A percentile compares a stretch with the other conserved stretches of the same genome.
phyloP scores from a whole-genome alignment of 805 yeast species.

The Kluyveromyces wickerhamii region DNA sequence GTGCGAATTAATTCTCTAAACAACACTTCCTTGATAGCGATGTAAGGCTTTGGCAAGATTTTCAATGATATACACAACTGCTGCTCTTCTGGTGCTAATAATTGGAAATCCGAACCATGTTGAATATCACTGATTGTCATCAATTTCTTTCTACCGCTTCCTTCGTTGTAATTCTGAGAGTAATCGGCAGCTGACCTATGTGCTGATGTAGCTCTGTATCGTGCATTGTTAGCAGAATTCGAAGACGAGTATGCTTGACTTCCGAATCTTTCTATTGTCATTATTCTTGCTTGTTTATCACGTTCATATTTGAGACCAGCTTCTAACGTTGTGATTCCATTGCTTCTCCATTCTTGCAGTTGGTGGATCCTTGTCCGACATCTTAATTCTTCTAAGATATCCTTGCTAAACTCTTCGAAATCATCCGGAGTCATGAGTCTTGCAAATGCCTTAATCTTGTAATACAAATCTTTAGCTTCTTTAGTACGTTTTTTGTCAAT shows the following conservation, averaged over 20 bases:
- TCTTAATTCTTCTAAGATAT: constrained; percentile 67
- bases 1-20: constrained; percentile 81
- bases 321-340: constrained; percentile 80
- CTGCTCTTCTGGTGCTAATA: constrained; percentile 83
- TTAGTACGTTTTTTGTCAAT: constrained; percentile 78
- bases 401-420: constrained; percentile 65
- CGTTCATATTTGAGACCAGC: constrained; percentile 81
- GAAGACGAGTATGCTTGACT: constrained; percentile 20
- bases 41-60: constrained; percentile 85
- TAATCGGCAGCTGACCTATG: constrained; percentile 24
- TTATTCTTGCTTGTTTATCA: constrained; percentile 65
- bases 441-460: constrained; percentile 71
- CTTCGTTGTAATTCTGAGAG: constrained; percentile 20
- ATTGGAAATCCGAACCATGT: constrained; percentile 72
- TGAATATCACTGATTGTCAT: constrained; percentile 57
- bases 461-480: constrained; percentile 80
- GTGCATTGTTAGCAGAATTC: constrained; percentile 16
- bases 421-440: constrained; percentile 75
- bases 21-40: constrained; percentile 83
- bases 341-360: constrained; percentile 85
- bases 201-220: constrained; percentile 24
- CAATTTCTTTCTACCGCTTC: constrained; percentile 33
- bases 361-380: constrained; percentile 78
- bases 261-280: constrained; percentile 50
- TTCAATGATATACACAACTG: constrained; percentile 75